phyloP scores from a whole-genome alignment of 805 yeast genomes.

The Pichia kluyveri region DNA sequence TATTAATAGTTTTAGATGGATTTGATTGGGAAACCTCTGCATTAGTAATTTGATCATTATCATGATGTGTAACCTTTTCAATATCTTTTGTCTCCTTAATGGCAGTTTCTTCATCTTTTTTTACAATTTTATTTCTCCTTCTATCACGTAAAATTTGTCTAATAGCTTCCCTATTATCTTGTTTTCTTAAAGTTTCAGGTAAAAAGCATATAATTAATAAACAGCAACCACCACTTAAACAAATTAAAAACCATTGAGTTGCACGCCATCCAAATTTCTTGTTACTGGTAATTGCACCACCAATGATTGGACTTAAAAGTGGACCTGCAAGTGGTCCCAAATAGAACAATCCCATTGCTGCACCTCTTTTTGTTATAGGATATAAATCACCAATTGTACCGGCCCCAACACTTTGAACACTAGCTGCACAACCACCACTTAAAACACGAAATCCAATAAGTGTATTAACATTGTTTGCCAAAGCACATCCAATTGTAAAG shows the following conservation, averaged over 20 bases:
- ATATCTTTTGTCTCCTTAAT: background rate
- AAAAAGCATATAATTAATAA: constrained; percentile 43
- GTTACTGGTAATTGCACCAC: constrained; percentile 55
- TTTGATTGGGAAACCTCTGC: too few species aligned
- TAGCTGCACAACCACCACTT: constrained; percentile 74
- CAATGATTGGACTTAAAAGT: constrained; percentile 66
- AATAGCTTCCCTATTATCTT: constrained; percentile 50
- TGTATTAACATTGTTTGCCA: constrained; percentile 49
- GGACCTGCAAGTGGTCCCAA: constrained; percentile 81
- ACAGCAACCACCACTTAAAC: constrained; percentile 48
- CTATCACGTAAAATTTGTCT: constrained; percentile 36
- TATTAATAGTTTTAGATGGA: too few species aligned
- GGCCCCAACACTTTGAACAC: constrained; percentile 85
- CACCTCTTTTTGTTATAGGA: constrained; percentile 59
- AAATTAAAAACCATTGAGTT: constrained; percentile 77
- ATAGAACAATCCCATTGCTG: constrained; percentile 72
- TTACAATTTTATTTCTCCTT: constrained; percentile 12
- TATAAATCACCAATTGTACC: constrained; percentile 77
- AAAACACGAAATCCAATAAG: constrained; percentile 63
- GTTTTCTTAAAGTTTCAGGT: constrained; percentile 73
- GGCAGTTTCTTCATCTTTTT: constrained; percentile 9
- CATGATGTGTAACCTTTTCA: too few species aligned
- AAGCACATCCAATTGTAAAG: constrained; percentile 65
- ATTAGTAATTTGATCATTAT: too few species aligned
- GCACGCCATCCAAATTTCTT: constrained; percentile 79